Base-by-base conservation (phyloP, 1,139 yeast genomes). In the Geotrichum cucujoidarum region DNA sequence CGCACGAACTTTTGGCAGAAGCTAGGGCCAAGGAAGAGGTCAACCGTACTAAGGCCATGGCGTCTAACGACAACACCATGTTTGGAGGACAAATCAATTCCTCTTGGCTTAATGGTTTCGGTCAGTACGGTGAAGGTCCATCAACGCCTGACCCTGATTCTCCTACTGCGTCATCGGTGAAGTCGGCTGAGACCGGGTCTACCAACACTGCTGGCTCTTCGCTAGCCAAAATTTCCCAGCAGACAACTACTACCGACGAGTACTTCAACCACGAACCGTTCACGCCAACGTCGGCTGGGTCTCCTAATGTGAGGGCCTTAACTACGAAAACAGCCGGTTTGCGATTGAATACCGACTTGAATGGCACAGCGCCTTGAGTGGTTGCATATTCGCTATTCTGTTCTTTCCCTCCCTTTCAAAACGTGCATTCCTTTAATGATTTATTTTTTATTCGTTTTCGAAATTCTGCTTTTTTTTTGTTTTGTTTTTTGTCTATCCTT, bases 1-100 rank as follows among this genome's bases (percentile, higher is more conserved):
- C 98, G 0, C 95, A 88, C 64, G 95, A 84, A 61, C 66, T 90
- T 63, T 72, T 89, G 59, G 82, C 88, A 1, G 84, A 81, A 57
- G 95, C 96, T 7, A 11, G 40, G 20, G 46, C 43, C 6, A 54
- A 58, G 2, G 62, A 60, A 17, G 63, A 60, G 32, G 61, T 60
- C 33, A 45, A 57, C 41, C 51, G 61, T n/a, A 55, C 60, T 22
- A 58, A 57, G 51, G 61, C 57, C 61, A 54, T 56, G 47, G 59
- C 59, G 20, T 63, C 61, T 14, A 36, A 25, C 35, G 27, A 25
- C n/a, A 36, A 18, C 4, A 29, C 36, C 10, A 43, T 35, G 14
- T 41, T 27, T 30, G 35, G 34, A n/a, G 32, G 34, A n/a, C 43
- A 39, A 16, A 30, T 39, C 22, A 39, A 39, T 16, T 17, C 43